Conservation (phyloP, 2,329 filamentous ascomycete species). For the Neofusicoccum ribis region DNA sequence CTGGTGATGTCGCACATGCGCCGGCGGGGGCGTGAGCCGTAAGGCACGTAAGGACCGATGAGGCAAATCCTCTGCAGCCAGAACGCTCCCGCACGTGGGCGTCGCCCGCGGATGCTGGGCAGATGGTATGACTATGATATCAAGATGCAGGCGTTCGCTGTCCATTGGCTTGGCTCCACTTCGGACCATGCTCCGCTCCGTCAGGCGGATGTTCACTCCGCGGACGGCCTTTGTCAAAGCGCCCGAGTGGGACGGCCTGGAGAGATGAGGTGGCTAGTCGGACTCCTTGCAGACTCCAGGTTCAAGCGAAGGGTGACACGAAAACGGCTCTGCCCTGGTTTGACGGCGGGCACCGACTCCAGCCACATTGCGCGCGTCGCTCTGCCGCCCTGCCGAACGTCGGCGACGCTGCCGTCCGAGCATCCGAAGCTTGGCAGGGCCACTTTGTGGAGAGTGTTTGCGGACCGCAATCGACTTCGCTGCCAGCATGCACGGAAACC, state of each 20-base stretch:
- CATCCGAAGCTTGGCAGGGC: constrained; percentile 15
- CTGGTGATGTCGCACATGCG: background rate
- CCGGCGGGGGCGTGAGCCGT: background rate
- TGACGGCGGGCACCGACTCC: background rate
- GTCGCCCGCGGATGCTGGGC: background rate
- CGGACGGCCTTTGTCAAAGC: background rate
- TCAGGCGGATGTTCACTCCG: background rate
- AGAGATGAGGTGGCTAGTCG: background rate
- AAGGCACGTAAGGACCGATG: background rate
- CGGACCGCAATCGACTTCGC: background rate
- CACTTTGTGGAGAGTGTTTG: background rate
- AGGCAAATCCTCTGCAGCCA: background rate
- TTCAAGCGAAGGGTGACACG: constrained; percentile 8
- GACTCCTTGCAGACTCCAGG: constrained; percentile 4
- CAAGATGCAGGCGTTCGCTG: constrained; percentile 3
- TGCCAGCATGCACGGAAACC: background rate
- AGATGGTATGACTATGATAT: constrained; percentile 2
- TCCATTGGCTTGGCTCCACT: background rate
- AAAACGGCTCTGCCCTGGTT: constrained; percentile 1
- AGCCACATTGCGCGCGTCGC: constrained; percentile 10
- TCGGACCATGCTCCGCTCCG: constrained; percentile 1
- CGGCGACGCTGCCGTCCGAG: background rate
- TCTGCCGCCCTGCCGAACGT: constrained; percentile 5
- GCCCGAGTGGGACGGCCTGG: background rate
- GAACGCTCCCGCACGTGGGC: constrained; percentile 4